Percentiles rank a stretch among this genome's conserved stretches.
phyloP scores from a whole-genome alignment of 331 rosid species.

The Ulmus americana region DNA sequence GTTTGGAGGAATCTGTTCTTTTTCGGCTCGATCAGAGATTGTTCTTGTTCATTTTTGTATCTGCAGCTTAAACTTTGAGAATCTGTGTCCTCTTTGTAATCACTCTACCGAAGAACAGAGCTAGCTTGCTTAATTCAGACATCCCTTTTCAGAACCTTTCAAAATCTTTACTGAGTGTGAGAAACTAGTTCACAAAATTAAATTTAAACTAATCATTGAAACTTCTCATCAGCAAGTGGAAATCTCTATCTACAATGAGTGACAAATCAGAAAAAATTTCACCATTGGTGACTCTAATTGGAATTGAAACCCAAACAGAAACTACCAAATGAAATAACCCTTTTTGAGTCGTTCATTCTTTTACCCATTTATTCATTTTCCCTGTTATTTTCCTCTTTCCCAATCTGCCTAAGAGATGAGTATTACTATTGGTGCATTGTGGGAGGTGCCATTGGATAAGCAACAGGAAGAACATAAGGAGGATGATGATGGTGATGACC shows the following conservation, averaged over 20 bases:
- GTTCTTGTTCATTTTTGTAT: background rate
- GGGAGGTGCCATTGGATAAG: conserved; percentile 95
- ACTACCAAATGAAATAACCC: too few relatives aligned
- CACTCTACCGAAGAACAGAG: background rate
- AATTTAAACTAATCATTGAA: background rate
- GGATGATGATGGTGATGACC: conserved; percentile 65
- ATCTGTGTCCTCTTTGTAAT: background rate
- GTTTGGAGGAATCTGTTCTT: conserved; percentile 13
- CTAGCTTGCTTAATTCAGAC: background rate
- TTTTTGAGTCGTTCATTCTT: background rate
- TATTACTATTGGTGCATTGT: conserved; percentile 69
- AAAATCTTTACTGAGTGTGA: too few relatives aligned
- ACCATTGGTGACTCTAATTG: too few relatives aligned
- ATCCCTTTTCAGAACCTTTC: too few relatives aligned
- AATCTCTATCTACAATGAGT: background rate
- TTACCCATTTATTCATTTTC: background rate
- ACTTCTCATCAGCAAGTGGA: background rate
- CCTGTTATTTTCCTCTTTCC: background rate
- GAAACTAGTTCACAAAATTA: too few relatives aligned
- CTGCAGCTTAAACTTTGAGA: background rate
- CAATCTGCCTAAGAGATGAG: background rate
- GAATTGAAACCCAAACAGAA: too few relatives aligned
- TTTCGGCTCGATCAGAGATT: conserved; percentile 13
- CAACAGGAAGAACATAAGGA: conserved; percentile 78
- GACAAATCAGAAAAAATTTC: background rate